Percentiles rank a stretch among this genome's conserved stretches.
Evolutionary conservation across 371 early-diverging fungal genomes (phyloP).

Genomic region (Chytridium lagenaria): DNA sequence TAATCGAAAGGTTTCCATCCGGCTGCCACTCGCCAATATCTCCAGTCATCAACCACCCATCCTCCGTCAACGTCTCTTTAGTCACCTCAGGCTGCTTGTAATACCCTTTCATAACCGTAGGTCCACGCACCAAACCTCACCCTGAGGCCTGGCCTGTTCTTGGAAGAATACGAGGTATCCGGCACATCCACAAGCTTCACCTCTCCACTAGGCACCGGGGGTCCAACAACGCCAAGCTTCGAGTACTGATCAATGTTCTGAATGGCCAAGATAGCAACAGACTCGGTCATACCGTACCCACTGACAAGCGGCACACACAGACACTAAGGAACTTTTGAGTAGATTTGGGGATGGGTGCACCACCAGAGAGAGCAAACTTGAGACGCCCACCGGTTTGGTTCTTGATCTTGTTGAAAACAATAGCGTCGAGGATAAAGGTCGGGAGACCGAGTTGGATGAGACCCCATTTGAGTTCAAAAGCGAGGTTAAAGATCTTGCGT

Average conservation of each 20-base stretch:
- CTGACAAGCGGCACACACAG: constrained; percentile 74
- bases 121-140: constrained; percentile 92
- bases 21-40: constrained; percentile 87
- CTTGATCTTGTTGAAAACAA: constrained; percentile 90
- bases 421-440: constrained; percentile 75
- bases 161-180: constrained; percentile 75
- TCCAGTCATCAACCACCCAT: constrained; percentile 94
- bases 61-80: constrained; percentile 60
- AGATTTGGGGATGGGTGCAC: constrained; percentile 88
- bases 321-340: constrained; percentile 87
- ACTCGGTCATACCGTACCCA: constrained; percentile 24
- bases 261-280: constrained; percentile 38
- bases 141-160: constrained; percentile 74
- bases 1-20: constrained; percentile 75
- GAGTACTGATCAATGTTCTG: constrained; percentile 40
- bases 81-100: constrained; percentile 72
- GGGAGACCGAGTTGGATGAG: constrained; percentile 69
- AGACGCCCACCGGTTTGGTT: constrained; percentile 93
- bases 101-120: constrained; percentile 76
- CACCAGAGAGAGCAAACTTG: constrained; percentile 88
- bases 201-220: constrained; percentile 82
- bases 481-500: constrained; percentile 76
- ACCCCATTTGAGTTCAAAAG: constrained; percentile 78
- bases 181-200: constrained; percentile 90
- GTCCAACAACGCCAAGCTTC: constrained; percentile 66